Evolutionary conservation across 169 alveolate genomes (phyloP).

Genomic region (Cryptosporidium meleagridis): DNA sequence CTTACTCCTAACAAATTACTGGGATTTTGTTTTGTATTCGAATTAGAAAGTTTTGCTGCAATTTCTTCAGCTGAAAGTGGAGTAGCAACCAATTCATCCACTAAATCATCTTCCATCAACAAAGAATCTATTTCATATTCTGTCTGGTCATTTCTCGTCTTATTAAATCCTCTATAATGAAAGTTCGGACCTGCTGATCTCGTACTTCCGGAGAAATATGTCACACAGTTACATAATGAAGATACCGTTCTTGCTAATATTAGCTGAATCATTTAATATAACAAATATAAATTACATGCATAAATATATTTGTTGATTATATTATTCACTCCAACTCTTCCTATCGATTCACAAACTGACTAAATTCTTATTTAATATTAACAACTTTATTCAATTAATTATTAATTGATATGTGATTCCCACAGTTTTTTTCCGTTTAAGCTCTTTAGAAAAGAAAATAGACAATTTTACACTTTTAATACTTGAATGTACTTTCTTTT

Average conservation of each 20-base stretch:
- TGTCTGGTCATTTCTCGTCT: slow-evolving; percentile 52
- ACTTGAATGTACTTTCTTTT: neutral
- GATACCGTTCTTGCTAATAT: slow-evolving; percentile 66
- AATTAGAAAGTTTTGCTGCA: slow-evolving; percentile 61
- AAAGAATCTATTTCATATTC: slow-evolving; percentile 69
- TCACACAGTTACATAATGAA: slow-evolving; percentile 71
- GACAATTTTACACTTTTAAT: neutral
- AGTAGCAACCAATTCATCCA: slow-evolving; percentile 67
- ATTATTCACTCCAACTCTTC: no score
- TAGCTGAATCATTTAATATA: slow-evolving; percentile 69
- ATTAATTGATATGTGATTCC: neutral
- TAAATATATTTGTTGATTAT: neutral
- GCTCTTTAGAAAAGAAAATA: neutral
- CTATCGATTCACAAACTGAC: no score
- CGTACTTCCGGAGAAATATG: slow-evolving; percentile 53
- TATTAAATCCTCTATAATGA: slow-evolving; percentile 64
- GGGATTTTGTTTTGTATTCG: neutral
- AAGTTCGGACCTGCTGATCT: slow-evolving; percentile 28
- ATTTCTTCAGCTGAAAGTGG: slow-evolving; percentile 73
- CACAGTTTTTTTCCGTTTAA: neutral
- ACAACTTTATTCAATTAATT: no score
- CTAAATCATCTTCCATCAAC: slow-evolving; percentile 65
- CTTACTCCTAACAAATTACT: neutral
- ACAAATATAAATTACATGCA: neutral
- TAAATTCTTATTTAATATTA: neutral